phyloP scores from a whole-genome alignment of 2,329 filamentous ascomycete species.

The Aureobasidium sp. region DNA sequence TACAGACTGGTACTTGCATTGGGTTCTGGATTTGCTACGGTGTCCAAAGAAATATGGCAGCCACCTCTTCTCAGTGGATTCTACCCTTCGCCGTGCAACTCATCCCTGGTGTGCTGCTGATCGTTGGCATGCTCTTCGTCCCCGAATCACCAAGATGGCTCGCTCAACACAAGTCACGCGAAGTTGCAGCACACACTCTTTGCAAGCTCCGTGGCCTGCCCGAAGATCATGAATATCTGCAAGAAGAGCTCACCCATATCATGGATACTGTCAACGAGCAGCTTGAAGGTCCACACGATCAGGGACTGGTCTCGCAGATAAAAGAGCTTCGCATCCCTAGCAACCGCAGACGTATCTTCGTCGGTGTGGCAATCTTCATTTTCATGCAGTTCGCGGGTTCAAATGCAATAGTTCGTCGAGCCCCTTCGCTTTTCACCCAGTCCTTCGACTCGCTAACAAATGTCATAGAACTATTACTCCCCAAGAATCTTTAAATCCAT shows the following conservation, averaged over 20 bases:
- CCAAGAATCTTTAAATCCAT: constrained; percentile 33
- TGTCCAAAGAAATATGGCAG: constrained; percentile 23
- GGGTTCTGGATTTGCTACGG: constrained; percentile 34
- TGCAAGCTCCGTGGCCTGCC: constrained; percentile 21
- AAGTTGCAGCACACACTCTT: constrained; percentile 18
- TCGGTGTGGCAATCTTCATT: constrained; percentile 58
- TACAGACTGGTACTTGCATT: constrained; percentile 29
- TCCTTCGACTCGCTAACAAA: too few species aligned
- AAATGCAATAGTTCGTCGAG: constrained; percentile 24
- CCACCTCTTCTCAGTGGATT: constrained; percentile 21
- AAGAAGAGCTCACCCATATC: constrained; percentile 29
- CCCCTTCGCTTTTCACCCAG: too few species aligned
- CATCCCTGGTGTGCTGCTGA: constrained; percentile 28
- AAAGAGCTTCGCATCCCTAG: constrained; percentile 57
- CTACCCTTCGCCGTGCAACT: constrained; percentile 29
- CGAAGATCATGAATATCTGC: constrained; percentile 21
- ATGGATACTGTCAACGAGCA: constrained; percentile 17
- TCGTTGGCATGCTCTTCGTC: constrained; percentile 25
- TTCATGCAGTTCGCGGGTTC: constrained; percentile 62
- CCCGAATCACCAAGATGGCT: constrained; percentile 30
- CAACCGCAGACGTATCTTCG: constrained; percentile 55
- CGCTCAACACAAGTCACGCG: constrained; percentile 20
- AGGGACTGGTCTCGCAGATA: constrained; percentile 56
- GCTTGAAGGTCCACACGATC: constrained; percentile 48
- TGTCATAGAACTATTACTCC: constrained; percentile 27